These are phyloP conservation scores for Suillus weaverae DNA, from an alignment of 768 basidiomycete species.

Conservation along the genomic window DNA sequence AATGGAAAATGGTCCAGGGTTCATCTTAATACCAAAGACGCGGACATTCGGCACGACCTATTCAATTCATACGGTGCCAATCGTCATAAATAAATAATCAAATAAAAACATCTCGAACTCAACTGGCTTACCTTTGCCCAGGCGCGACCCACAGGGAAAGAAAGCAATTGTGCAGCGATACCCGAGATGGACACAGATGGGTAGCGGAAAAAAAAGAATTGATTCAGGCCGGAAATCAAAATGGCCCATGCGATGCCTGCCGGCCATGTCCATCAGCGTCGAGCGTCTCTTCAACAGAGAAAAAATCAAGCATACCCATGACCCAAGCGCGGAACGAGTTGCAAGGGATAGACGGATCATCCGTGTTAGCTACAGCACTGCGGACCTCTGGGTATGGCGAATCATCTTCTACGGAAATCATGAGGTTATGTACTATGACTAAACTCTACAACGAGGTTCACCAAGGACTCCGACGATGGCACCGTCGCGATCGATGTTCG, in stretches of 20 bases:
- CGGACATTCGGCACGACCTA: conserved; percentile 50
- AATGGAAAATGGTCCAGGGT: conserved; percentile 76
- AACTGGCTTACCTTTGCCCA: conserved; percentile 48
- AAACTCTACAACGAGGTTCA: conserved; percentile 2
- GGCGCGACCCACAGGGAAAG: conserved; percentile 65
- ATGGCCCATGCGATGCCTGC: conserved; percentile 48
- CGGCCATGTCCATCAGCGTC: background rate
- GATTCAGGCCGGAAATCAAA: conserved; percentile 71
- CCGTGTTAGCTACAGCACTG: conserved; percentile 71
- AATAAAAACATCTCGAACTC: background rate
- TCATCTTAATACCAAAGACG: conserved; percentile 61
- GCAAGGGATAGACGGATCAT: conserved; percentile 64
- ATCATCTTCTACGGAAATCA: conserved; percentile 54
- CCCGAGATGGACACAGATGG: conserved; percentile 42
- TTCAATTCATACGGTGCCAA: background rate
- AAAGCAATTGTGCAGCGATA: conserved; percentile 71
- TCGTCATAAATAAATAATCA: background rate
- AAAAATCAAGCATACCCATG: conserved; percentile 38
- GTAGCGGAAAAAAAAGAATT: conserved; percentile 75
- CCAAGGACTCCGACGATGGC: conserved; percentile 19
- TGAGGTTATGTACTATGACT: conserved; percentile 9
- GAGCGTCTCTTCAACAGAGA: conserved; percentile 8
- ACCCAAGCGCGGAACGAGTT: conserved; percentile 61
- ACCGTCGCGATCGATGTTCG: conserved; percentile 33
- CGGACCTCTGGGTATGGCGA: conserved; percentile 86